Evolutionary conservation across 441 rosid genomes (phyloP).

Genomic region (Pelargonium citronellum): DNA sequence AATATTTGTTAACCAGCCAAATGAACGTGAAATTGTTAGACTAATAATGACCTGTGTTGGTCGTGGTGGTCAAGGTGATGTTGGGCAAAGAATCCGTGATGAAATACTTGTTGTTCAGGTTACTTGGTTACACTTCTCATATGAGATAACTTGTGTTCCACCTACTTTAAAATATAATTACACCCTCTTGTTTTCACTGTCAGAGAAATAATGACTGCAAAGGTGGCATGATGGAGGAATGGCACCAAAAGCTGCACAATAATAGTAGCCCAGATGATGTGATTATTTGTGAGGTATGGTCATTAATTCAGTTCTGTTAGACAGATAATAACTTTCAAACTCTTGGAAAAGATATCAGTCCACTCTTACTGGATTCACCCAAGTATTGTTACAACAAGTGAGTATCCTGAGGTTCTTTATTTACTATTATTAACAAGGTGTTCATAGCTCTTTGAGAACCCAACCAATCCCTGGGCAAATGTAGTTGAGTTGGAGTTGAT

Average conservation of each 20-base stretch:
- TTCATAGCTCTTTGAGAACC: background rate
- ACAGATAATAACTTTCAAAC: constrained; percentile 2
- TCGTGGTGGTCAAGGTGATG: constrained; percentile 66
- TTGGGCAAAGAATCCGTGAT: constrained; percentile 70
- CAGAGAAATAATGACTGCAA: constrained; percentile 67
- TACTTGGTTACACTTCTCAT: constrained; percentile 12
- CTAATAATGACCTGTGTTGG: constrained; percentile 55
- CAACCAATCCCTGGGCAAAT: background rate
- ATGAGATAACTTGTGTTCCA: constrained; percentile 16
- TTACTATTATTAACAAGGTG: background rate
- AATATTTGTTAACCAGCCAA: constrained; percentile 44
- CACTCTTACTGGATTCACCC: background rate
- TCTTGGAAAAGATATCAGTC: background rate
- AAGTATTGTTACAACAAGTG: background rate
- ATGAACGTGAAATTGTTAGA: constrained; percentile 49
- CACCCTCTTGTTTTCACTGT: constrained; percentile 12
- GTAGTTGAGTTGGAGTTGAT: too few species aligned
- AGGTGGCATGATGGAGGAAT: constrained; percentile 74
- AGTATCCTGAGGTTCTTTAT: background rate
- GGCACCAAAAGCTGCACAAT: constrained; percentile 79
- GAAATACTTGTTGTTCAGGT: constrained; percentile 67
- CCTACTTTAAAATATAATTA: constrained; percentile 10
- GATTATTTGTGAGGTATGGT: constrained; percentile 61
- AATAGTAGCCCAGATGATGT: constrained; percentile 68
- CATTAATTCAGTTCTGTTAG: constrained; percentile 12